Base-by-base conservation (phyloP, 371 early-diverging fungal species). In the Fennellomyces sp. region DNA sequence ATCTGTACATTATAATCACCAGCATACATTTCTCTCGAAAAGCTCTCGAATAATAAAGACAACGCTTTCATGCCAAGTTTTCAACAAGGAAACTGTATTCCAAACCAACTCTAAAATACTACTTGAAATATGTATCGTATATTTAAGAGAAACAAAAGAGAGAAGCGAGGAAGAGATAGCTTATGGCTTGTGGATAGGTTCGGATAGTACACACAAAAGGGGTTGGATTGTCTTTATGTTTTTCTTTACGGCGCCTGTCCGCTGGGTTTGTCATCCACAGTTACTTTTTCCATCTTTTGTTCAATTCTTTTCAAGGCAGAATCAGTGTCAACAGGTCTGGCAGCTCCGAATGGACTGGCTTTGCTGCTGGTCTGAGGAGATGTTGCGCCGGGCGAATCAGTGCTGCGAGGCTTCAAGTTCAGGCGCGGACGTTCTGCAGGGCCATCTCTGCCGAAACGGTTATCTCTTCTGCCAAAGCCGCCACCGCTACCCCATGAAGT, bases 271-370 rank as follows among this genome's bases (percentile, higher is more conserved):
- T 41, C 28, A 29, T 30, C 55, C 15, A 61, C 19, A 10, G 61
- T 48, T 8, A 55, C 49, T 49, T 61, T 54, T 17, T 15, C 53
- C 36, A 55, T 69, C 70, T 82, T 84, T 56, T 92, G 89, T 63
- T 94, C 94, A n/a, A 90, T 58, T 27, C 85, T 77, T 30, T 84
- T 74, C 72, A 91, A 74, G 23, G 83, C 86, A 55, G 82, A 88
- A 29, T 74, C 80, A 31, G 85, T 88, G 72, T 94, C 93, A 54
- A 91, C 85, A 56, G 94, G 91, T 59, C 78, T 85, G 58, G 94
- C 94, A 21, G 75, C 88, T 50, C 94, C 94, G 59, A 94, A 94
- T 30, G 94, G 94, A 75, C 88, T 92, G 29, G 88, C 63, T 66
- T 88, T 90, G 52, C 47, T 70, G 36, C 68, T 48, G 25, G 25